Conservation (phyloP, 306 rosid species). For the Gastrolobium villosum region DNA sequence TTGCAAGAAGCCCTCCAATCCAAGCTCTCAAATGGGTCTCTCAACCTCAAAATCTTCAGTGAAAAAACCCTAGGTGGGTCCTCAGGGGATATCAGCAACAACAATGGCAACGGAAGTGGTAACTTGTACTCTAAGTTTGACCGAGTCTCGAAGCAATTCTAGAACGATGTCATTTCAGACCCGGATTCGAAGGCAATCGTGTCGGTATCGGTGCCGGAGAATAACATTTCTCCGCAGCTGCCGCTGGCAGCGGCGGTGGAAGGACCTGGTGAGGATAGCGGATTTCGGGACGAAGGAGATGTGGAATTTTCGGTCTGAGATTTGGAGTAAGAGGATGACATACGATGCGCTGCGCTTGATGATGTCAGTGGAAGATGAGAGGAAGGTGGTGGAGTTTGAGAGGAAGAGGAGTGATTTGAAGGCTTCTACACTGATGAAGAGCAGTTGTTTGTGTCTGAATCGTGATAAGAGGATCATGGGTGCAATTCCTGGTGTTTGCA, state of each 20-base stretch:
- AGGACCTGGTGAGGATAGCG: constrained; percentile 81
- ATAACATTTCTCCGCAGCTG: constrained; percentile 22
- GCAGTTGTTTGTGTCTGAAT: constrained; percentile 79
- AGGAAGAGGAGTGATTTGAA: no score
- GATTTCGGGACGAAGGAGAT: constrained; percentile 69
- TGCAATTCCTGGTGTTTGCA: constrained; percentile 82
- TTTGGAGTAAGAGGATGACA: constrained; percentile 75
- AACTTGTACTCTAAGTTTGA: constrained; percentile 62
- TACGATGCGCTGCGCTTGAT: constrained; percentile 80
- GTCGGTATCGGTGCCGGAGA: constrained; percentile 45
- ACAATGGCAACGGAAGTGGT: constrained; percentile 3
- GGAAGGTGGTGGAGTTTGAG: constrained; percentile 38
- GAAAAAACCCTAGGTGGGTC: constrained; percentile 50
- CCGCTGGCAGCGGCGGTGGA: constrained; percentile 37
- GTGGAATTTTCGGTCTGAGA: constrained; percentile 67
- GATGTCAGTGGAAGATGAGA: constrained; percentile 62
- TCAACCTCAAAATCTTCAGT: constrained; percentile 11
- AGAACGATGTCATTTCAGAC: constrained; percentile 47
- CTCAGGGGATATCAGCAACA: not conserved
- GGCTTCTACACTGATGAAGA: no score
- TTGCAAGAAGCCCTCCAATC: constrained; percentile 29
- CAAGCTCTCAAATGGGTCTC: constrained; percentile 39
- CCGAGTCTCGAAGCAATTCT: constrained; percentile 60
- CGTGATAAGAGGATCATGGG: constrained; percentile 93
- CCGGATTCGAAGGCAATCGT: constrained; percentile 73